Base-by-base conservation (phyloP, 2,329 filamentous ascomycete genomes). In the Fonsecaea erecta region DNA sequence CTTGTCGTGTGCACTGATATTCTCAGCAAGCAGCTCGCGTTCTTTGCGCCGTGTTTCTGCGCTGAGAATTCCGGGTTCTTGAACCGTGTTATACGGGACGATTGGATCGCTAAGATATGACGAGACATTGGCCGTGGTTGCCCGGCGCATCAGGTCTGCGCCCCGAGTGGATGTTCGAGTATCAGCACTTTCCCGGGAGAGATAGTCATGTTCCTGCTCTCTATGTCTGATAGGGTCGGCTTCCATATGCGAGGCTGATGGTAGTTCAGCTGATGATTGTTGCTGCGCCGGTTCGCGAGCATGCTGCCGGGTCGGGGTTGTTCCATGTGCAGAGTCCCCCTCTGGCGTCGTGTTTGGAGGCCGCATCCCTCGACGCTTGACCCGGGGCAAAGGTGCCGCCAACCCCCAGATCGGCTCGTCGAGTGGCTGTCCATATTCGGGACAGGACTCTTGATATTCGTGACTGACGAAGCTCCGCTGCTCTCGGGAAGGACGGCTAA, bases 1-100 rank as follows among this genome's bases (percentile, higher is more conserved):
- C 14, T 32, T 55, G 21, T 64, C 64, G 21, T 62, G 64, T 14
- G 64, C 64, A 46, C 64, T 66, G 53, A 66, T 62, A 34, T 66
- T 52, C 60, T 66, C 59, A 28, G 21, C 26, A 21, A 21, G 28
- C 8, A 66, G 37, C 7, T 62, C 18, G 26, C 48, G 63, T 8
- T 28, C 32, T 16, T 26, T 52, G 5, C 26, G 57, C 26, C 7
- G 58, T 24, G 37, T 35, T 24, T 37, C 18, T 11, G 18, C 12
- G 32, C 8, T 24, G 55, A 54, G 8, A n/a, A 35, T 51, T 16
- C 53, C 55, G 18, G 32, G 52, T 24, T 43, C 46, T 35, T 30
- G 52, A 5, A 59, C 9, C 1, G 52, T n/a, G n/a, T 21, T 32
- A 18, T 40, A 18, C 24, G 14, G 21, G 16, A 48, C 30, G 9